Evolutionary conservation across 495 filamentous ascomycete species (phyloP), one percentile per base, ranked within the genome.

Genomic region (Penicillium pancosmium): DNA sequence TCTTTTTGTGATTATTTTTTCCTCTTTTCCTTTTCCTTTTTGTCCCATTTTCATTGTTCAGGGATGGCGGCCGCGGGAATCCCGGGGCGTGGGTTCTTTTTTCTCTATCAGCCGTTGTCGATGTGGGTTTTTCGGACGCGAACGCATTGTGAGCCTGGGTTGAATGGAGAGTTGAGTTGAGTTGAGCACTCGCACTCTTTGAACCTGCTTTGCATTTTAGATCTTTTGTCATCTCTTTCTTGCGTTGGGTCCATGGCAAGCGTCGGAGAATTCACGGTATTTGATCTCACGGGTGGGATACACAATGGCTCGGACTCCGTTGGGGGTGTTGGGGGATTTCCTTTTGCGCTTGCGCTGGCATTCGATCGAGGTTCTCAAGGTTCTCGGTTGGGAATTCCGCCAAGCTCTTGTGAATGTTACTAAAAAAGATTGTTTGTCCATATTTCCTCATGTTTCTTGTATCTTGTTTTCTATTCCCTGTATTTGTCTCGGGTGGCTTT

Each of bases 271-370:
- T 72, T 70, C 68, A 73, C 64, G 76, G 75, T 73, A 67, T 74
- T 48, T 76, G 75, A 76, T 76, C 65, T 70, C 68, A 72, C 63
- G 72, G 75, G 69, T 74, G 73, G 73, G 72, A 77, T 75, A 68
- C 66, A 77, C 73, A 74, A 63, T 69, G 73, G 72, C 68, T 74
- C 66, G 75, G 75, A 72, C 71, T 73, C 65, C 71, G 72, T 73
- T 71, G 73, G 71, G 67, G 75, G 73, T 78, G 74, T 77, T 77
- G 71, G 74, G 63, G 74, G 73, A 72, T 71, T 76, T 75, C 66
- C 69, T 76, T 78, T 76, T 74, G 68, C 67, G 71, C 73, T 72
- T 73, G 68, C 64, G 55, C 55, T 50, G 64, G 64, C 63, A 58
- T 63, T 56, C 57, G 53, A 65, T 66, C 35, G 50, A 62, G 59